Evolutionary conservation across 352 stramenopile species (phyloP), one percentile per base, ranked within the genome.

Genomic region (Phytopythium cucurbitacearum): DNA sequence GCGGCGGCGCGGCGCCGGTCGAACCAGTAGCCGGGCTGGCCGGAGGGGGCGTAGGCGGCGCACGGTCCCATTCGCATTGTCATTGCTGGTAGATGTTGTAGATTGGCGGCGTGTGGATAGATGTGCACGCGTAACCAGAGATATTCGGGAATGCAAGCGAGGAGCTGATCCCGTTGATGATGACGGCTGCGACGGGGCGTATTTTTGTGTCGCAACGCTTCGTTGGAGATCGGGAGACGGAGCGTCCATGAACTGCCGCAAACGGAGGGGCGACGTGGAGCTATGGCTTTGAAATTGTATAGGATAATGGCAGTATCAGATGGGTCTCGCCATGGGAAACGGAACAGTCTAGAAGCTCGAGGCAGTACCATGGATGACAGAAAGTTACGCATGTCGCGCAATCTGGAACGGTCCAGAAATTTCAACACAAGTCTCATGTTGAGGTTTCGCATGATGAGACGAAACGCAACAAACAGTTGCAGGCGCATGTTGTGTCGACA

Each of bases 1-100:
- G 71, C 59, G 0, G 65, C 61, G 53, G 57, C 64, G 34, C 67
- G 67, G 36, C 36, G 65, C 33, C 65, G 76, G 47, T 86, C 73
- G 35, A 83, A 78, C 0, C 76, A 46, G 41, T 65, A 74, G 4
- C 64, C 66, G 37, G 64, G 43, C 36, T 82, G 64, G 48, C 52
- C 72, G 52, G 60, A 64, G 16, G 71, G 55, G 35, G 63, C 65
- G 61, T 80, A 79, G 12, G 73, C 52, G 38, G 53, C 55, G 45
- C 63, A 61, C 21, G 33, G 70, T 13, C 57, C 68, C n/a, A 44
- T 63, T 45, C 63, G 44, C 67, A 75, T 74, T 48, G n/a, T 33
- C 7, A 4, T 48, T 4, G 36, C 5, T 38, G 11, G 35, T 15
- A 12, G 35, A 43, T 15, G 38, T 41, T 40, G 47, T 12, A 15